These are phyloP conservation scores for Misopates orontium DNA, from an alignment of 257 asterid species.

Conservation along the genomic window DNA sequence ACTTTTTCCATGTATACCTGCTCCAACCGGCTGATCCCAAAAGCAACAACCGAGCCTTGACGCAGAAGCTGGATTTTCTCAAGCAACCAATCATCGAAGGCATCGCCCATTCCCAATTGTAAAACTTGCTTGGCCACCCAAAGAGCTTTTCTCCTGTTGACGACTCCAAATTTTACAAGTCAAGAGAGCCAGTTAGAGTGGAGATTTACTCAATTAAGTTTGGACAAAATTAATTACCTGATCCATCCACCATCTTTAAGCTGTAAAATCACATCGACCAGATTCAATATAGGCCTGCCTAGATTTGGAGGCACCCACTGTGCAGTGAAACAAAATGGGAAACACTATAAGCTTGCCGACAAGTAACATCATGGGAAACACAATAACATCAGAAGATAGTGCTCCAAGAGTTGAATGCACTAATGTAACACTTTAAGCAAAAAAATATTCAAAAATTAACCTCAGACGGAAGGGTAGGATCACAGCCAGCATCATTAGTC, in stretches of 20 bases:
- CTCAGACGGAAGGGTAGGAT: constrained; percentile 79
- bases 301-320: constrained; percentile 98
- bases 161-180: constrained; percentile 28
- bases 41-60: constrained; percentile 84
- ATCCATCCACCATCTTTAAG: constrained; percentile 99
- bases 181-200: constrained; percentile 25
- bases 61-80: constrained; percentile 87
- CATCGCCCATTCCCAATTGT: constrained; percentile 99
- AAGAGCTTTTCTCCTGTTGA: constrained; percentile 85
- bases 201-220: constrained; percentile 26
- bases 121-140: constrained; percentile 98
- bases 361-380: constrained; percentile 15
- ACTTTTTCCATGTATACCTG: constrained; percentile 47
- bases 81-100: constrained; percentile 97
- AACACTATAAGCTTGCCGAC: constrained; percentile 26
- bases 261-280: constrained; percentile 89
- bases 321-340: constrained; percentile 29
- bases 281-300: constrained; percentile 75
- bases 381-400: constrained; percentile 16
- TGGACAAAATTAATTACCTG: constrained; percentile 54
- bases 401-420: constrained; percentile 4
- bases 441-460: constrained; percentile 35
- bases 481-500: constrained; percentile 41
- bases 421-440: neutral
- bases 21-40: constrained; percentile 82